A percentile compares a stretch with the other conserved stretches of the same genome.
Evolutionary conservation across 805 yeast species (phyloP).

Genomic region (Zygosaccharomyces pseudorouxii): DNA sequence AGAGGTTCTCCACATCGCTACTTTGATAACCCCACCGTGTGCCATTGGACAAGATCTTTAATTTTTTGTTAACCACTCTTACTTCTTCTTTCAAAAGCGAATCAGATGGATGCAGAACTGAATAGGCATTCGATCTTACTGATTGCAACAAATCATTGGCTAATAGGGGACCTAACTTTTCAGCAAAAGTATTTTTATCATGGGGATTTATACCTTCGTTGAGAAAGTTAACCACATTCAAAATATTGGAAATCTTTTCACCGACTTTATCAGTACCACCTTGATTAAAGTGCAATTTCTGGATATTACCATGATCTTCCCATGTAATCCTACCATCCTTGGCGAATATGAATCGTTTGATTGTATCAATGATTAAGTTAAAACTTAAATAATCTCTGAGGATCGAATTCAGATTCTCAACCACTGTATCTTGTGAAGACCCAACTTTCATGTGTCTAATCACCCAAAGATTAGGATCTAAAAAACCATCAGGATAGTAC

Average conservation of each 20-base stretch:
- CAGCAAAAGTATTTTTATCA: slow-evolving; percentile 5
- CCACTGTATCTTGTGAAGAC: slow-evolving; percentile 22
- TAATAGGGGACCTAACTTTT: slow-evolving; percentile 19
- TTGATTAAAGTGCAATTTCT: neutral
- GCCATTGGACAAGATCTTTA: slow-evolving; percentile 12
- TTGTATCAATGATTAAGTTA: slow-evolving; percentile 7
- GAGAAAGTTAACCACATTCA: slow-evolving; percentile 4
- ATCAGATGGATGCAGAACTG: slow-evolving; percentile 16
- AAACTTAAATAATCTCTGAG: slow-evolving; percentile 18
- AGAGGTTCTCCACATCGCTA: slow-evolving; percentile 16
- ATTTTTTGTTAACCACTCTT: slow-evolving; percentile 9
- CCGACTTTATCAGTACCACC: slow-evolving; percentile 1
- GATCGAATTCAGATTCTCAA: slow-evolving; percentile 15
- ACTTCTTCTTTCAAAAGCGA: slow-evolving; percentile 10
- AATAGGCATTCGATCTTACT: slow-evolving; percentile 22
- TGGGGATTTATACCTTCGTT: neutral
- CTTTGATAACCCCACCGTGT: slow-evolving; percentile 18
- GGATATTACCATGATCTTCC: neutral
- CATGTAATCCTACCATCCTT: slow-evolving; percentile 9
- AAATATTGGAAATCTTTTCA: slow-evolving; percentile 11
- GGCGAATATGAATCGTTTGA: slow-evolving; percentile 23
- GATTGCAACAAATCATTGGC: slow-evolving; percentile 25
- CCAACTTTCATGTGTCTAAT: slow-evolving; percentile 23
- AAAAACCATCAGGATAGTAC: slow-evolving; percentile 16
- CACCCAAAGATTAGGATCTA: slow-evolving; percentile 27